Conservation (phyloP, 371 early-diverging fungal species). For the Actinomucor elegans region DNA sequence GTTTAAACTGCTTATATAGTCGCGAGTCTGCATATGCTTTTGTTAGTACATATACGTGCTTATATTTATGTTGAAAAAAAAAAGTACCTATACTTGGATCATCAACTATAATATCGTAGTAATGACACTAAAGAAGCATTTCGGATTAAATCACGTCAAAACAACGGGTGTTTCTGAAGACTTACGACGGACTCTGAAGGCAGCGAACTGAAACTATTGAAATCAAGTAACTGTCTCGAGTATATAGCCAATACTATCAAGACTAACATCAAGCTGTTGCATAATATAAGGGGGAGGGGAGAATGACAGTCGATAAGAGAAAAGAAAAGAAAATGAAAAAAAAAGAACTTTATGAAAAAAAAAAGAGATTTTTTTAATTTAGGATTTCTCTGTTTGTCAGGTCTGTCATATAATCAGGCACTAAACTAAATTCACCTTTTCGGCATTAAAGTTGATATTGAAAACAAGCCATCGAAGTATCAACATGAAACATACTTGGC, state of each 20-base stretch:
- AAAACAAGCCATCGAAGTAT: no score
- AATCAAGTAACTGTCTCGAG: constrained; percentile 13
- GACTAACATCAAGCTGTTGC: constrained; percentile 21
- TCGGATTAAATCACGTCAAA: background rate
- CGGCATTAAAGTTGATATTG: no score
- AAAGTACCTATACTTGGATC: constrained; percentile 17
- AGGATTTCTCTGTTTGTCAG: background rate
- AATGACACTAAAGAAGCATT: constrained; percentile 26
- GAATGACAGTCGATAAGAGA: background rate
- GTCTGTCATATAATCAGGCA: no score
- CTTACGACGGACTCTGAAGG: constrained; percentile 11
- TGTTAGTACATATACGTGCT: background rate
- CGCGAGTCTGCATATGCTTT: background rate
- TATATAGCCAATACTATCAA: constrained; percentile 24
- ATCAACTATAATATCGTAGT: constrained; percentile 20
- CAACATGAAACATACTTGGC: background rate
- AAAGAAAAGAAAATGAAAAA: background rate
- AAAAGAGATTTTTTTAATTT: background rate
- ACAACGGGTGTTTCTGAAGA: background rate
- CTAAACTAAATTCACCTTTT: no score
- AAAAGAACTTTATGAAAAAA: background rate
- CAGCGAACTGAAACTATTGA: background rate
- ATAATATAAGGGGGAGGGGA: background rate
- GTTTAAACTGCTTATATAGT: constrained; percentile 10
- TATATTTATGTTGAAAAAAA: background rate